Base-by-base conservation (phyloP, 2,329 filamentous ascomycete species). In the Achaetomium macrosporum region DNA sequence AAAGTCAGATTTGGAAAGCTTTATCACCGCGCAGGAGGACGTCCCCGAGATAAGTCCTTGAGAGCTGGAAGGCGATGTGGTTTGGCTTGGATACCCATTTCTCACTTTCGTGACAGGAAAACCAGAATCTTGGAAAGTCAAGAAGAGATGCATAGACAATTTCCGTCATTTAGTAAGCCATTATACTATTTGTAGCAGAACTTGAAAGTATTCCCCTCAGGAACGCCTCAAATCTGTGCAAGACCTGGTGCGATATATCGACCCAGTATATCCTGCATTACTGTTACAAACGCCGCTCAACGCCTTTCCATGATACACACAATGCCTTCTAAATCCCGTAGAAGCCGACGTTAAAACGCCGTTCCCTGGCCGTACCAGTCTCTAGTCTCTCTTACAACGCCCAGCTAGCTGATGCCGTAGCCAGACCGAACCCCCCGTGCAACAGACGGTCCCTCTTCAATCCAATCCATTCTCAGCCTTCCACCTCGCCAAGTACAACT, bases 401-500 rank as follows among this genome's bases (percentile, higher is more conserved):
- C 25, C 30, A 15, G 5, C 30, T 17, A 25, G 25, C 25, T 25
- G 25, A 25, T 25, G 25, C 25, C 25, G 25, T 30, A 15, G 19
- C 16, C 36, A 7, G 8, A 19, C 31, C 20, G 13, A 16, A 42
- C 20, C 16, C 10, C 31, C 11, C 35, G n/a, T 15, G 30, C 42
- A 9, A 11, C 20, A 10, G 40, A 12, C 31, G 7, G 5, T 19
- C n/a, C 36, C 29, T 43, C 7, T 54, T 74, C 68, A 83, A 40
- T 82, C 78, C 43, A 80, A 66, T 1, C 83, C 84, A 63, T 87
- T 87, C 70, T 83, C 81, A 10, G 69, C 64, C 74, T 87, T 88
- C 85, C 84, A 88, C 63, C 77, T 75, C 58, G 78, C 72, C 43
- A 88, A 71, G 65, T 86, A 88, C 40, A 77, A 67, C 60, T 76